phyloP scores from a whole-genome alignment of 2,329 filamentous ascomycete species.

The Xylaria sp. region DNA sequence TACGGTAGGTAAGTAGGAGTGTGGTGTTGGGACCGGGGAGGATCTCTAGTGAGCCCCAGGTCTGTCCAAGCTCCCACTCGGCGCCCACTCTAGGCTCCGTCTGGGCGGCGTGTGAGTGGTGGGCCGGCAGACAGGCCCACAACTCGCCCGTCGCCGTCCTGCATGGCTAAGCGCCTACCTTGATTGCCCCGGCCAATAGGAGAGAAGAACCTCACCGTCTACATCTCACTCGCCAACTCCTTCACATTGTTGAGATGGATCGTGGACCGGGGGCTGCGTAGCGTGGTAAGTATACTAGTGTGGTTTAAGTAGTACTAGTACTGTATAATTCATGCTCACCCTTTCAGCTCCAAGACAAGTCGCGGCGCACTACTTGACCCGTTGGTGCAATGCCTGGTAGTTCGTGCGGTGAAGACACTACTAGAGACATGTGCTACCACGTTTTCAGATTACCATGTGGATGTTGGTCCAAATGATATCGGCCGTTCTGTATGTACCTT shows the following conservation, averaged over 20 bases:
- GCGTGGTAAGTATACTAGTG: not conserved
- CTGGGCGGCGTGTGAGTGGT: constrained; percentile 22
- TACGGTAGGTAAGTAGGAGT: not conserved
- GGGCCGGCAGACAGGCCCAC: constrained; percentile 31
- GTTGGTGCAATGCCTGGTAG: not conserved
- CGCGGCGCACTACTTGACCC: constrained; percentile 5
- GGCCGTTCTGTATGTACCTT: not conserved
- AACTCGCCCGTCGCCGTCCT: constrained; percentile 31
- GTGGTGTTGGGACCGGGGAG: constrained; percentile 13
- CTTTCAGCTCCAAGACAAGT: constrained; percentile 25
- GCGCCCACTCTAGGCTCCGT: constrained; percentile 11
- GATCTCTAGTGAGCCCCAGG: not conserved
- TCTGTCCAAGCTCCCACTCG: not conserved
- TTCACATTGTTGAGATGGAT: constrained; percentile 29
- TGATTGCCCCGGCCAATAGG: constrained; percentile 28
- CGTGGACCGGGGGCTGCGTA: not conserved
- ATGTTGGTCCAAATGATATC: not conserved
- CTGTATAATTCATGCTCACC: constrained; percentile 9
- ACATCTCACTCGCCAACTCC: constrained; percentile 28
- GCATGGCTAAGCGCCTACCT: constrained; percentile 38
- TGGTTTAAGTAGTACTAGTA: too few species aligned
- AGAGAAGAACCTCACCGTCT: constrained; percentile 21
- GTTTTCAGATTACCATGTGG: not conserved
- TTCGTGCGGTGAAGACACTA: not conserved
- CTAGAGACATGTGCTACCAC: not conserved